Base-by-base conservation (phyloP, 176 grass and related monocot species). In the Triticum turgidum region DNA sequence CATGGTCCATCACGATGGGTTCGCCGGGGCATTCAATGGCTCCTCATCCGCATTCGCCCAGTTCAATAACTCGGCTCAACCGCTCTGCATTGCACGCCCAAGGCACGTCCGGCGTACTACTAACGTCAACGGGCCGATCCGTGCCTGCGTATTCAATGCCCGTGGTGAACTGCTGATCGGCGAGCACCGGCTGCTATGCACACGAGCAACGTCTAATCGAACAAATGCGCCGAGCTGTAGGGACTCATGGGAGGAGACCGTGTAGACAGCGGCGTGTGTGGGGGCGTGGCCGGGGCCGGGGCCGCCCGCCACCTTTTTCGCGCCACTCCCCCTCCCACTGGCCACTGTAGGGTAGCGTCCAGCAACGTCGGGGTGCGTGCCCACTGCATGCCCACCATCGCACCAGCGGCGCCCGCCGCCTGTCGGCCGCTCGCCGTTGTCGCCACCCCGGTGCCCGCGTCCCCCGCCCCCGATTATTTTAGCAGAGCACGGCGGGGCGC, bases 1-100 rank as follows among this genome's bases (percentile, higher is more conserved):
- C 51, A 44, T 85, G 78, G 71, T 77, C 83, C 78, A 25, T 69
- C 25, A 69, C 77, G 61, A 37, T 30, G 3, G 4, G 11, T 38
- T 84, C 58, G 33, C 76, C 22, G 11, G 7, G 7, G 66, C 74
- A 58, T 84, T 84, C 65, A 80, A 73, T 73, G 82, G 2, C 54
- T 3, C 18, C 54, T 14, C 27, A 14, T 37, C 41, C 54, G 17
- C 59, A 10, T 42, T 18, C 11, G 17, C 20, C 7, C 4, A 65
- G 52, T 29, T 63, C 38, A 21, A 64, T 64, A 51, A 78, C 73
- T 83, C 32, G 0, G 0, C 13, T n/a, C 58, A 45, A 45, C 65
- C 2, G 38, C 22, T 21, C 5, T 0, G 21, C 32, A 20, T 22
- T 6, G 21, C 42, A 15, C 14, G 41, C 3, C 24, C 27, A 25